Evolutionary conservation across 2,329 filamentous ascomycete genomes (phyloP), one percentile per base, ranked within the genome.

Genomic region (Penicillium sp.): DNA sequence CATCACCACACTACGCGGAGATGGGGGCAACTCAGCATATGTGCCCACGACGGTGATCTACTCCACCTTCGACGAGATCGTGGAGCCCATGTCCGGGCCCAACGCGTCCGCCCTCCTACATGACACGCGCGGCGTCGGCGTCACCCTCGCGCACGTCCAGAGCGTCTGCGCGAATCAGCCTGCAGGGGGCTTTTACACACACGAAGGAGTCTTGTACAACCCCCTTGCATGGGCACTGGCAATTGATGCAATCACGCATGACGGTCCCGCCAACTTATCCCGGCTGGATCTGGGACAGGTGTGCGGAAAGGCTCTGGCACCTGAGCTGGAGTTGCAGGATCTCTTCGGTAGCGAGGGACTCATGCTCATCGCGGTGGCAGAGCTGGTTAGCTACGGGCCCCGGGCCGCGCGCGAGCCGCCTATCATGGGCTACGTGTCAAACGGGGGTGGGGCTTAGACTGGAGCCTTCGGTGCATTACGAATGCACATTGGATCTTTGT

Each of bases 41-140:
- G 76, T 82, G 0, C 77, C 78, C 0, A 81, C 78, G 0, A 81
- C 79, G 0, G 78, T 71, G 0, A 66, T 82, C 40, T 81, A 78
- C 64, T 76, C 74, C 0, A 64, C 67, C 10, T 62, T 72, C 24
- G 78, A 81, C 53, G 73, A 81, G 56, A 69, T 81, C 44, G 77
- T 81, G 1, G 61, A 80, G 61, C 79, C 77, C 1, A 73, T 79
- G 62, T 56, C 57, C 25, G 78, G 76, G 3, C 65, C 63, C 0
- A 57, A 61, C 2, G 78, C 78, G 0, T 81, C 78, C 0, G 77
- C 72, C 0, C 74, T 65, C 47, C 63, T n/a, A 4, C 7, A 25
- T 1, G 73, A 79, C 44, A 64, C 58, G 0, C 69, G 71, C 4
- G 62, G 60, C 4, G 72, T 78, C 3, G 78, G 75, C 2, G 76